Evolutionary conservation across 129 eudicot genomes (phyloP).

Genomic region (Gnaphalium uliginosum): DNA sequence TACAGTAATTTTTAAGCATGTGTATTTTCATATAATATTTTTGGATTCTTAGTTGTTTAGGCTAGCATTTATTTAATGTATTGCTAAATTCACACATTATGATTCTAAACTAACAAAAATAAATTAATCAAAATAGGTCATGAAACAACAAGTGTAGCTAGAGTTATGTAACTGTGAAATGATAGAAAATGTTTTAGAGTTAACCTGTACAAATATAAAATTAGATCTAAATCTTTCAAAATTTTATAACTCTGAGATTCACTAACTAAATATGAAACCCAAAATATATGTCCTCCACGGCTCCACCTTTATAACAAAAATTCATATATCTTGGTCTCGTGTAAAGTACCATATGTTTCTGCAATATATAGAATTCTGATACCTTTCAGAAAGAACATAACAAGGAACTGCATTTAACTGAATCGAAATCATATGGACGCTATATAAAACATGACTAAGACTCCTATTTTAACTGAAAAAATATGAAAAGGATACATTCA

Average conservation of each 20-base stretch:
- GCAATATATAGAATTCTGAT: neutral
- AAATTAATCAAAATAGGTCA: too few relatives aligned
- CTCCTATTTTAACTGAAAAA: neutral
- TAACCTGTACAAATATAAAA: neutral
- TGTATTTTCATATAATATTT: too few relatives aligned
- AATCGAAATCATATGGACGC: neutral
- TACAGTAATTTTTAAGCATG: too few relatives aligned
- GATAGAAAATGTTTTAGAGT: neutral
- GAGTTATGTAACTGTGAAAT: neutral
- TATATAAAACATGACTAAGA: neutral
- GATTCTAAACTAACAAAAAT: too few relatives aligned
- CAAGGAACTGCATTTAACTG: neutral
- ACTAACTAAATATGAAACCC: neutral
- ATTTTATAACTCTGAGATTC: neutral
- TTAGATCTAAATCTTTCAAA: neutral
- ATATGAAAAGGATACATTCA: constrained; percentile 6
- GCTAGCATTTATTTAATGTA: too few relatives aligned
- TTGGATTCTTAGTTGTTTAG: too few relatives aligned
- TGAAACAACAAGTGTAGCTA: neutral
- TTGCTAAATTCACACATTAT: too few relatives aligned
- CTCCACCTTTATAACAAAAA: too few relatives aligned
- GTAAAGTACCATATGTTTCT: neutral
- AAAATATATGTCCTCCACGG: neutral
- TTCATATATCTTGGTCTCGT: neutral
- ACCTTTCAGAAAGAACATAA: neutral